phyloP scores from a whole-genome alignment of 805 yeast genomes.

The Lachancea kluyveri region DNA sequence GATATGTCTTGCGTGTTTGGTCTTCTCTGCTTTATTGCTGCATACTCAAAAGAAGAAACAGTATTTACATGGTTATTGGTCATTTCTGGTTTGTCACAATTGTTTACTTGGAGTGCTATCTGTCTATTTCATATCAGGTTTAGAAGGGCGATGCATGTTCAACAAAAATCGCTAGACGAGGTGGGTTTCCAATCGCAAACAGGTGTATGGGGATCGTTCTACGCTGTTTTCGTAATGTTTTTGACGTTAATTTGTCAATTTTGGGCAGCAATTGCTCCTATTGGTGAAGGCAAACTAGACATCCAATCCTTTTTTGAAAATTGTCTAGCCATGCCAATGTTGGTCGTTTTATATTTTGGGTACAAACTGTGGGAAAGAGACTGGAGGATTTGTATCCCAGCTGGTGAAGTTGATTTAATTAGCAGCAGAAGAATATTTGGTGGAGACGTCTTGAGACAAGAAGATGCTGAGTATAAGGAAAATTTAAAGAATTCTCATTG shows the following conservation, averaged over 20 bases:
- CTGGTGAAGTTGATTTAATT: conserved; percentile 26
- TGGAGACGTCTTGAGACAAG: conserved; percentile 27
- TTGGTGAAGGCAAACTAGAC: conserved; percentile 28
- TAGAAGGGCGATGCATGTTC: conserved; percentile 49
- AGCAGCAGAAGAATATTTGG: conserved; percentile 27
- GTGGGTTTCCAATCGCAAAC: conserved; percentile 46
- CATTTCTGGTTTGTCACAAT: conserved; percentile 52
- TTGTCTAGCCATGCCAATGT: conserved; percentile 41
- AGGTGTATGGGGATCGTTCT: conserved; percentile 48
- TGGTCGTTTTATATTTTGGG: conserved; percentile 36
- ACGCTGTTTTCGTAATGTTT: conserved; percentile 42
- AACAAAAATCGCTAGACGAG: conserved; percentile 44
- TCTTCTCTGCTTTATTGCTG: conserved; percentile 58
- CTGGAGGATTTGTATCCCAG: conserved; percentile 31
- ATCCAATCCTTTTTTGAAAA: conserved; percentile 40
- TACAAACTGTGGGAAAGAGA: conserved; percentile 43
- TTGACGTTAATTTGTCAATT: conserved; percentile 53
- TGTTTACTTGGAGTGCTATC: conserved; percentile 57
- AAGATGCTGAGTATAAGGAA: conserved; percentile 25
- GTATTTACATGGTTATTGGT: conserved; percentile 62
- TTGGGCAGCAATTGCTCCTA: conserved; percentile 59
- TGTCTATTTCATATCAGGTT: conserved; percentile 51
- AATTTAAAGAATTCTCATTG: conserved; percentile 23
- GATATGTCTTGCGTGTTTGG: conserved; percentile 48
- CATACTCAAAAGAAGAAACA: conserved; percentile 47